phyloP scores from a whole-genome alignment of 2,329 filamentous ascomycete genomes.

The Trichoderma endophyticum region DNA sequence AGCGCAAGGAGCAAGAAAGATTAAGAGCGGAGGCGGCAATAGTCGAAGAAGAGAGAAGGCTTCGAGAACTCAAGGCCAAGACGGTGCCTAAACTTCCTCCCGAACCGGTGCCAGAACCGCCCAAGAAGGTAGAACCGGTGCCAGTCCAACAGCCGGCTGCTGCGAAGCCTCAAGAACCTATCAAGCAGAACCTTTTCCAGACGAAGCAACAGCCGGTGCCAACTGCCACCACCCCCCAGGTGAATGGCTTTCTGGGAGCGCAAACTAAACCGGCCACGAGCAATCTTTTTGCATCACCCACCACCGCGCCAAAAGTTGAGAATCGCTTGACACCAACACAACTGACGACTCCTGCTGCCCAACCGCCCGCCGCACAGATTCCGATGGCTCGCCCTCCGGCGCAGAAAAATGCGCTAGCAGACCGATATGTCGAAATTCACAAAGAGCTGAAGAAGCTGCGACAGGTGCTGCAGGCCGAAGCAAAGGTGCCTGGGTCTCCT shows the following conservation, averaged over 20 bases:
- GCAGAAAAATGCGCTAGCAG: conserved; percentile 24
- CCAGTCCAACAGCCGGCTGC: conserved; percentile 17
- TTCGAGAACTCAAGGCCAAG: conserved; percentile 47
- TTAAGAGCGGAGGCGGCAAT: conserved; percentile 44
- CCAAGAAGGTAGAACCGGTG: conserved; percentile 22
- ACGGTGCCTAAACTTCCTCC: conserved; percentile 44
- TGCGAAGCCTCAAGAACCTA: conserved; percentile 17
- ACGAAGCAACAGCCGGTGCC: conserved; percentile 9
- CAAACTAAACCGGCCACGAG: conserved; percentile 24
- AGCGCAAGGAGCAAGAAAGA: conserved; percentile 46
- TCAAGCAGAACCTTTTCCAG: conserved; percentile 20
- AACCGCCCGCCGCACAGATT: background rate
- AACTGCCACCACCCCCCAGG: conserved; percentile 17
- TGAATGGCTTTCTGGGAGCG: conserved; percentile 24
- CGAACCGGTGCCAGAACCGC: conserved; percentile 32
- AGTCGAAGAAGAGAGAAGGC: conserved; percentile 45
- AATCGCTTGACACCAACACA: conserved; percentile 15
- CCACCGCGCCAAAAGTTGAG: background rate
- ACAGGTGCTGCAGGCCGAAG: conserved; percentile 57
- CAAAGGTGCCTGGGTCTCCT: conserved; percentile 42
- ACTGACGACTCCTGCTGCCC: conserved; percentile 14
- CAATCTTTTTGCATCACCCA: conserved; percentile 24
- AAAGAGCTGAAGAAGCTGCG: conserved; percentile 65
- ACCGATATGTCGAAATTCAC: conserved; percentile 59
- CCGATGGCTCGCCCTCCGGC: background rate